Percentiles rank a stretch among this genome's conserved stretches.
Conservation (phyloP, 441 rosid genomes). For the Sinapis alba region DNA sequence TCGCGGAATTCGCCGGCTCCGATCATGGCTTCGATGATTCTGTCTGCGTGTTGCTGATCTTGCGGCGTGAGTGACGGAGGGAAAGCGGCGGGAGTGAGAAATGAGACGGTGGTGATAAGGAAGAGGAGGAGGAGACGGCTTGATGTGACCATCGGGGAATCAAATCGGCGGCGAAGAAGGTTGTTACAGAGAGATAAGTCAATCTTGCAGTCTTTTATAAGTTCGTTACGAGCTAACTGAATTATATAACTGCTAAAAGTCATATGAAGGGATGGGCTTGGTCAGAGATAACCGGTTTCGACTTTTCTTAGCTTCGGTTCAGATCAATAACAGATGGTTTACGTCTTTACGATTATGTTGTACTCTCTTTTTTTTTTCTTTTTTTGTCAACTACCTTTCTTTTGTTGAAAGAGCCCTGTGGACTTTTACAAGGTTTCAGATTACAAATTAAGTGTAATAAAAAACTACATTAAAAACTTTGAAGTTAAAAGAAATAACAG, state of each 20-base stretch:
- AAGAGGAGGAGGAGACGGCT: background rate
- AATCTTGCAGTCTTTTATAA: background rate
- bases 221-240: background rate
- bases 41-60: slow-evolving; percentile 16
- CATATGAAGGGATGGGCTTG: background rate
- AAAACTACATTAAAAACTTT: no score
- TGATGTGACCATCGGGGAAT: background rate
- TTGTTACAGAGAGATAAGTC: background rate
- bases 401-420: no score
- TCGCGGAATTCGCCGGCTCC: slow-evolving; percentile 69
- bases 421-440: no score
- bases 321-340: background rate
- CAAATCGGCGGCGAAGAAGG: background rate
- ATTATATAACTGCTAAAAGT: background rate
- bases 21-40: slow-evolving; percentile 64
- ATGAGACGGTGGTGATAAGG: background rate
- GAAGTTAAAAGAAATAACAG: no score
- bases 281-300: background rate
- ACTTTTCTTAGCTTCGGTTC: background rate
- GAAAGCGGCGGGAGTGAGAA: background rate
- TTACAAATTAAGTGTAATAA: no score
- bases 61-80: background rate
- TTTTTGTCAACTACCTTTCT: no score
- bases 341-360: background rate
- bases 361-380: no score